Conservation (phyloP, 208 protist genomes). For the Leishmania mexicana region DNA sequence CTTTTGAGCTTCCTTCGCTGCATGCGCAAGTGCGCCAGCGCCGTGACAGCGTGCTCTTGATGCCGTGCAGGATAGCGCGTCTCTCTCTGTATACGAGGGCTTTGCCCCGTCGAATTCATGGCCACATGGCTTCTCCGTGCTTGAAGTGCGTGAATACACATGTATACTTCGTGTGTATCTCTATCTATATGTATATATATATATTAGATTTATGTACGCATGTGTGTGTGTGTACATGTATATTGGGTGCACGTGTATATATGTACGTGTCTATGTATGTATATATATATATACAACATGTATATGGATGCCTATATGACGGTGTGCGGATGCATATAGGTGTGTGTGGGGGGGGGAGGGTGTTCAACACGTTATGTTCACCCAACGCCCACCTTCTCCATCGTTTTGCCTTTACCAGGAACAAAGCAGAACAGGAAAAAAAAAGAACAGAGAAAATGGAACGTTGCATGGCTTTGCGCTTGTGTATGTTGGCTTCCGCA, state of each 20-base stretch:
- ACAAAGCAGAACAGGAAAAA: no score
- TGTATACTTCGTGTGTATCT: no score
- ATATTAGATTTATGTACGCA: no score
- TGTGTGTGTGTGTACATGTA: no score
- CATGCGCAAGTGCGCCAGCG: neutral
- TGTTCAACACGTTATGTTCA: neutral
- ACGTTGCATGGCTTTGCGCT: neutral
- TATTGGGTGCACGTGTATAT: no score
- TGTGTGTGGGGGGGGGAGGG: neutral
- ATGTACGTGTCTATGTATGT: neutral
- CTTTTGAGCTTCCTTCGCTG: neutral
- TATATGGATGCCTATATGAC: slow-evolving; percentile 12
- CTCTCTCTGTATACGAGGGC: neutral
- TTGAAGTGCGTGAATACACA: neutral
- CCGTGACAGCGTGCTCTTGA: neutral
- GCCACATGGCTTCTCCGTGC: neutral
- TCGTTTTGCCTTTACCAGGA: neutral
- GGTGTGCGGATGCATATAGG: neutral
- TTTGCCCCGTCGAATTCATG: neutral
- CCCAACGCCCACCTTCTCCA: neutral
- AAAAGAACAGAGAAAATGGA: no score
- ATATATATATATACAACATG: slow-evolving; percentile 13
- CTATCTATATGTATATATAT: no score
- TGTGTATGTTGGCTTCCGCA: neutral
- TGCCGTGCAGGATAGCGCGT: neutral